Conservation (phyloP, 1,284 basidiomycete genomes). For the Bjerkandera adusta region DNA sequence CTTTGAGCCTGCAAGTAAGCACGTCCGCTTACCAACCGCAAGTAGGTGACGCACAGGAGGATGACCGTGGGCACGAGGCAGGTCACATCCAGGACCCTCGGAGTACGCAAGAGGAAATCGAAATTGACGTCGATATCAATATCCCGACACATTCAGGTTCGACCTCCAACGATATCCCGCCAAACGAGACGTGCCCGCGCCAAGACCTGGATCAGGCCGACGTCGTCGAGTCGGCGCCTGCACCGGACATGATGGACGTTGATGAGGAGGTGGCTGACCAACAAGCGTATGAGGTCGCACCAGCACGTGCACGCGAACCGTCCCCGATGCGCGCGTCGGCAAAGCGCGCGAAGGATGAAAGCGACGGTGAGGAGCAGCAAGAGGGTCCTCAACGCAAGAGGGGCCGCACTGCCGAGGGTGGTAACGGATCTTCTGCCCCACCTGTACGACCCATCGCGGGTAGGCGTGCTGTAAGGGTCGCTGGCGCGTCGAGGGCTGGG, state of each 20-base stretch:
- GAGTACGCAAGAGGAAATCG: no score
- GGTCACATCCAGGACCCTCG: no score
- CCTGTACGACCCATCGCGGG: conserved; percentile 5
- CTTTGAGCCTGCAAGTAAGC: no score
- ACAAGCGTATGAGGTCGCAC: background rate
- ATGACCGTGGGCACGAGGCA: no score
- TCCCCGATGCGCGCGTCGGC: conserved; percentile 25
- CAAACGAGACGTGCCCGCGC: background rate
- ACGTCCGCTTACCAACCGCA: no score
- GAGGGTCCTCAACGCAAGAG: conserved; percentile 20
- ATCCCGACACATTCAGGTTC: no score
- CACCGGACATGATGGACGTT: background rate
- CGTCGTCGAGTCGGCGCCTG: background rate
- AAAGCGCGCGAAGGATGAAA: conserved; percentile 24
- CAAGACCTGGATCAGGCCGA: background rate
- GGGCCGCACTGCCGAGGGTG: background rate
- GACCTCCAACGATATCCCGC: no score
- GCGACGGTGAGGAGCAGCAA: conserved; percentile 12
- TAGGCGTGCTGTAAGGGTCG: conserved; percentile 14
- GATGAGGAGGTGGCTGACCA: conserved; percentile 4
- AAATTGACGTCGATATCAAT: background rate
- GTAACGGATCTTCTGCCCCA: background rate
- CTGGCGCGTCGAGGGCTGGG: conserved; percentile 22
- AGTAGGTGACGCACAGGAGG: no score
- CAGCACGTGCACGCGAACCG: conserved; percentile 6